Conservation (phyloP, 441 rosid genomes). For the Mallotus repandus region DNA sequence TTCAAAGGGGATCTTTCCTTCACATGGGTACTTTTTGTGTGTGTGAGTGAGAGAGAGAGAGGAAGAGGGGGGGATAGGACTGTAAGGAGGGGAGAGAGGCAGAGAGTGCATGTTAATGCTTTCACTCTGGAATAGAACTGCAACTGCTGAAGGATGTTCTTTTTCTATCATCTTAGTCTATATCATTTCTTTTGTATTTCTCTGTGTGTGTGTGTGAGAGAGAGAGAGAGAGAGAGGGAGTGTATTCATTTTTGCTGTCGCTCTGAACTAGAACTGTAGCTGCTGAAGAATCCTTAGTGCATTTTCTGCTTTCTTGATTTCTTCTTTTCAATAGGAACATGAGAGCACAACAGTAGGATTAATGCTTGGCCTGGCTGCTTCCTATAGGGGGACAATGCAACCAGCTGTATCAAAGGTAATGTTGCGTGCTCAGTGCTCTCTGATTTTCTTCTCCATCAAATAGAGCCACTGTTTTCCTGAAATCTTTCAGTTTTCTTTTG, state of each 20-base stretch:
- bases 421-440: background rate
- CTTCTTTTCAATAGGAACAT: conserved; percentile 61
- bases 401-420: conserved; percentile 87
- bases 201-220: too few species aligned
- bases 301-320: conserved; percentile 15
- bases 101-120: background rate
- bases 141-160: background rate
- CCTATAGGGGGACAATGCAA: conserved; percentile 94
- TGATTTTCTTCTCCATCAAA: background rate
- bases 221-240: too few species aligned
- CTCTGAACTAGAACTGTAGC: too few species aligned
- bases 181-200: background rate
- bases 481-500: conserved; percentile 1
- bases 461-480: background rate
- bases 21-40: too few species aligned
- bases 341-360: conserved; percentile 93
- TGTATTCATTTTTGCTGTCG: too few species aligned
- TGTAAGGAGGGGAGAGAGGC: background rate
- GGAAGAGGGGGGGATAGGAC: too few species aligned
- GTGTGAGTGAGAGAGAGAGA: too few species aligned
- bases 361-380: conserved; percentile 98
- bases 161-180: background rate
- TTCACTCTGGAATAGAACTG: background rate
- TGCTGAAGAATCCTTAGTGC: conserved; percentile 9
- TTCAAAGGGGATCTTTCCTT: too few species aligned